These are phyloP conservation scores for Puccinia hordei DNA, from an alignment of 1,284 basidiomycete genomes.

Conservation along the genomic window DNA sequence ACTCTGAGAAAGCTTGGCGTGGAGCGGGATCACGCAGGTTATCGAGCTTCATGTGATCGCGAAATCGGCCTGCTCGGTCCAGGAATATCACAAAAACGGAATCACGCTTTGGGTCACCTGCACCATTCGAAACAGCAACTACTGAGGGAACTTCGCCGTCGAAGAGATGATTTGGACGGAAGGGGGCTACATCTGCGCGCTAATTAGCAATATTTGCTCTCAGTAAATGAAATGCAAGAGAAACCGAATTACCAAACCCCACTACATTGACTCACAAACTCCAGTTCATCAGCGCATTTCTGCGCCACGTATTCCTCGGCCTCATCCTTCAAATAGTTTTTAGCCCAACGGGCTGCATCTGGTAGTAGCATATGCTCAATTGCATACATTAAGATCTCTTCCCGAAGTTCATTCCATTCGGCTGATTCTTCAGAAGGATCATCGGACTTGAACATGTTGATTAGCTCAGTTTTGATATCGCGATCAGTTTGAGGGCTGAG, in stretches of 20 bases:
- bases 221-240: conserved; percentile 43
- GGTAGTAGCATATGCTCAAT: conserved; percentile 80
- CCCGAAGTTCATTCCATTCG: conserved; percentile 89
- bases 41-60: conserved; percentile 84
- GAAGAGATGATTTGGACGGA: conserved; percentile 67
- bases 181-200: conserved; percentile 68
- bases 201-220: conserved; percentile 49
- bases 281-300: conserved; percentile 70
- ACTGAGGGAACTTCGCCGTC: conserved; percentile 78
- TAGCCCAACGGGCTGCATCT: conserved; percentile 78
- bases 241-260: background rate
- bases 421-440: conserved; percentile 79
- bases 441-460: conserved; percentile 80
- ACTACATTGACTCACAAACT: conserved; percentile 66
- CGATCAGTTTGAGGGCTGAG: conserved; percentile 69
- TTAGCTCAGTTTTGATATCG: conserved; percentile 72
- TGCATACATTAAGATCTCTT: conserved; percentile 75
- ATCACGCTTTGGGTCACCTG: conserved; percentile 88
- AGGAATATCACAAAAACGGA: conserved; percentile 81
- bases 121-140: conserved; percentile 89
- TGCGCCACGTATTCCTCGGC: conserved; percentile 79
- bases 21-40: conserved; percentile 60
- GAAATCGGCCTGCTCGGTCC: conserved; percentile 82
- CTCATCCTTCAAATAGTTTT: conserved; percentile 85
- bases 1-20: conserved; percentile 67